Percentiles rank a stretch among this genome's conserved stretches.
phyloP scores from a whole-genome alignment of 2,329 filamentous ascomycete genomes.

The Fusarium brachygibbosum region DNA sequence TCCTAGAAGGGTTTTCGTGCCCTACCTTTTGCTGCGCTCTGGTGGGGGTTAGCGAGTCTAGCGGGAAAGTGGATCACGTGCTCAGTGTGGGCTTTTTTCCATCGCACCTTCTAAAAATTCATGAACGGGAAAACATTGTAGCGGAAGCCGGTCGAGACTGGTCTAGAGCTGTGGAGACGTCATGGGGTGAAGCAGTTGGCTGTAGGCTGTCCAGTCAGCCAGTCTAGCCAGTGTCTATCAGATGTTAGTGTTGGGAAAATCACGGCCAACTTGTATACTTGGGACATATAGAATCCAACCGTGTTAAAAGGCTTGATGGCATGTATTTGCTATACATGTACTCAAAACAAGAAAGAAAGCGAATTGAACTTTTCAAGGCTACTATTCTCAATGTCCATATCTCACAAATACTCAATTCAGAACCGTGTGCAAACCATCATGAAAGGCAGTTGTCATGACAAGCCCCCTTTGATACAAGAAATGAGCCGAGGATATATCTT shows the following conservation, averaged over 20 bases:
- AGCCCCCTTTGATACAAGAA: too few species aligned
- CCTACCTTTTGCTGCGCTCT: slow-evolving; percentile 52
- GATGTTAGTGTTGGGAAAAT: too few species aligned
- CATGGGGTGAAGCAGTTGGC: background rate
- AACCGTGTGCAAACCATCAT: too few species aligned
- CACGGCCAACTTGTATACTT: background rate
- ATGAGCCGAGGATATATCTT: too few species aligned
- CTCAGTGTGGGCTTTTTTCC: background rate
- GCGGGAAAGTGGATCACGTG: slow-evolving; percentile 45
- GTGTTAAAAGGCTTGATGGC: background rate
- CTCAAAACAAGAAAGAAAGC: background rate
- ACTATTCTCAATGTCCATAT: background rate
- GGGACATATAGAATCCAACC: background rate
- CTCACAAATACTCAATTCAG: background rate
- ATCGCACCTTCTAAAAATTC: background rate
- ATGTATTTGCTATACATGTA: background rate
- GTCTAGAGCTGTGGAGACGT: background rate
- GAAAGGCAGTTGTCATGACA: too few species aligned
- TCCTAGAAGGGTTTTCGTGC: slow-evolving; percentile 60
- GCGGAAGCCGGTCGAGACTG: background rate
- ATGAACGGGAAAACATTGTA: slow-evolving; percentile 25
- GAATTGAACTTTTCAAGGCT: background rate
- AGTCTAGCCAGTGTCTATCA: background rate
- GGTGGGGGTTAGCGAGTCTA: slow-evolving; percentile 48
- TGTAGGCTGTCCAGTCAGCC: background rate